These are phyloP conservation scores for Lentinula sp. DNA, from an alignment of 768 basidiomycete genomes.

Conservation along the genomic window DNA sequence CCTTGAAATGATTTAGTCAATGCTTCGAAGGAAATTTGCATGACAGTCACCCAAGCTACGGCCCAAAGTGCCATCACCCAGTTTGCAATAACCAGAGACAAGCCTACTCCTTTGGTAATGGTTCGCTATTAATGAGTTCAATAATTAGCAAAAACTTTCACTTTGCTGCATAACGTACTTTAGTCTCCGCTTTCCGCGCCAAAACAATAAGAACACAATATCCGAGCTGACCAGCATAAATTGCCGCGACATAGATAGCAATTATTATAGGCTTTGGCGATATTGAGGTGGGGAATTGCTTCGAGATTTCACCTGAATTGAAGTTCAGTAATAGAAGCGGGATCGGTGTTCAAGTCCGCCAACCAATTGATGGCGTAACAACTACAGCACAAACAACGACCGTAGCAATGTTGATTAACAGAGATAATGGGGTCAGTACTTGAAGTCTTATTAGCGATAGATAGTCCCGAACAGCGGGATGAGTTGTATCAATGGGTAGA, in stretches of 20 bases:
- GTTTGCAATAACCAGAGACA: slow-evolving; percentile 71
- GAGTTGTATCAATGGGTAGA: slow-evolving; percentile 50
- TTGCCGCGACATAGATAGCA: slow-evolving; percentile 49
- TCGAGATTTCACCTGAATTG: slow-evolving; percentile 40
- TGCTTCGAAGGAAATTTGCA: neutral
- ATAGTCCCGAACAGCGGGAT: slow-evolving; percentile 61
- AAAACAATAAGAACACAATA: slow-evolving; percentile 78
- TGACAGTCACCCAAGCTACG: slow-evolving; percentile 55
- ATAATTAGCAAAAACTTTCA: neutral
- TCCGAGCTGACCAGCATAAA: slow-evolving; percentile 68
- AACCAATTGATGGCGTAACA: slow-evolving; percentile 55
- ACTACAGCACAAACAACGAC: slow-evolving; percentile 64
- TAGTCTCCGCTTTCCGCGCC: slow-evolving; percentile 72
- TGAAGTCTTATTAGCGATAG: slow-evolving; percentile 72
- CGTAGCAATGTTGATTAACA: slow-evolving; percentile 74
- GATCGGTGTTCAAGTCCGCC: slow-evolving; percentile 16
- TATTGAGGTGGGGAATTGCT: slow-evolving; percentile 59
- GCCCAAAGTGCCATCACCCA: slow-evolving; percentile 80
- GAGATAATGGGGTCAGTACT: slow-evolving; percentile 79
- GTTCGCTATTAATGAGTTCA: slow-evolving; percentile 37
- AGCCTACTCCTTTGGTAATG: slow-evolving; percentile 73
- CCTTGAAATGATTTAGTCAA: slow-evolving; percentile 25
- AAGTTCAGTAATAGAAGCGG: neutral
- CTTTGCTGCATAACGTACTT: slow-evolving; percentile 34
- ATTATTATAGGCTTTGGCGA: slow-evolving; percentile 59